Base-by-base conservation (phyloP, 2,329 filamentous ascomycete species). In the Golovinomyces cichoracearum region DNA sequence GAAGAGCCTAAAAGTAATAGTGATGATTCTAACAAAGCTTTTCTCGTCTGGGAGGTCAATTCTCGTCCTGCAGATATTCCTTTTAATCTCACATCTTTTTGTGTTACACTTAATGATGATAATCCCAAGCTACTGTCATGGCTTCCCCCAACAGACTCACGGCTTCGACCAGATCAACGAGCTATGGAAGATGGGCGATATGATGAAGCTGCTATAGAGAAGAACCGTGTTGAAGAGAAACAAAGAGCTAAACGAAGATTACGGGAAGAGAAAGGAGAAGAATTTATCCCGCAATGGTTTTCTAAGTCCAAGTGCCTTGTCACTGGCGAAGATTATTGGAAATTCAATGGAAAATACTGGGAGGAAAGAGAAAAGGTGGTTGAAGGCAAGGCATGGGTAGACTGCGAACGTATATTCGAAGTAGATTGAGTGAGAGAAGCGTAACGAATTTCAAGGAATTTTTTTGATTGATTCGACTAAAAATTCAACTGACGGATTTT, bases 131-230 rank as follows among this genome's bases (percentile, higher is more conserved):
- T 98, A 17, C 68, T 66, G 47, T 74, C 79, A 4, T 76, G 80
- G 65, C 66, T 98, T 15, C 82, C 90, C 33, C 90, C 90, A 0
- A 98, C 90, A 0, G 90, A 98, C 62, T 93, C 88, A 1, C 73
- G 90, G n/a, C 68, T 93, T 27, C 73, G 90, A 26, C 88, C 90
- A 0, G 90, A 98, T 63, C 90, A 98, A 66, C 73, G 90, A 10
- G 90, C 90, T 1, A 98, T 98, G 90, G 90, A 98, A 62, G 86
- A 95, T 52, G 90, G 88, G n/a, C 76, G 86, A 63, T 98, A 98
- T 60, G 88, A 95, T 58, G 71, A 90, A 51, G 90, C 90, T 1
- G 90, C 88, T 0, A 74, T 73, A 4, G 90, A 98, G 68, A 98
- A 98, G 73, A 90, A 88, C 59, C 72, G 90, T 1, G 74, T 98